Evolutionary conservation across 257 asterid species (phyloP), one percentile per base, ranked within the genome.

Genomic region (Craterostigma plantagineum): DNA sequence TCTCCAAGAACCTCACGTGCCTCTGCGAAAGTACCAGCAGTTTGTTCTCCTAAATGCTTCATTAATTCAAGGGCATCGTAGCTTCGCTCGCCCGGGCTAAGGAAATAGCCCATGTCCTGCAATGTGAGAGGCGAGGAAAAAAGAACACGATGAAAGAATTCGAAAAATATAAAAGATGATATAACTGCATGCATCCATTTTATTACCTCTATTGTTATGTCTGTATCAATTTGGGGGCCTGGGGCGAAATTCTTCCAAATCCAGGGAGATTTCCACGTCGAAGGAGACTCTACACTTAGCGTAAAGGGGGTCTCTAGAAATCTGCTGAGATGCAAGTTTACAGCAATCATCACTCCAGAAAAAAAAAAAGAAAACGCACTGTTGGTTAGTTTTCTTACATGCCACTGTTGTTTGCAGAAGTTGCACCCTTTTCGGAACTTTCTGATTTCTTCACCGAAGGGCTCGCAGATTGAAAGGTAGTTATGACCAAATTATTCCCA

Each of bases 191-290:
- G 1, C 10, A 14, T 43, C 2, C n/a, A n/a, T 8, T 43, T 9
- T 18, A 1, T n/a, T n/a, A 90, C 98, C 84, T 90, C 98, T 33
- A 90, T 61, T 57, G 76, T 72, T 57, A 79, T 73, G 50, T 83
- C 98, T 45, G 85, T 74, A 53, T 77, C 95, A 14, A 76, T 67
- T 56, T 74, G 65, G 40, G 91, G 92, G 27, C 95, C 84, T 15
- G 85, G 86, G 38, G 59, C 69, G 53, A 79, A 79, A 54, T 52
- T 51, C 64, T 68, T 83, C 57, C 75, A 43, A 63, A 83, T 71
- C 99, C 99, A 83, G 34, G 99, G 99, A 40, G 99, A 90, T 57
- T 69, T 83, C 99, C 95, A 90, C 15, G 94, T 79, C 23, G 85
- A 84, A 63, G 99, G 95, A 61, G 96, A 83, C 54, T 83, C 99